Conservation (phyloP, 345 rosid species). For the Syzygium jambos region DNA sequence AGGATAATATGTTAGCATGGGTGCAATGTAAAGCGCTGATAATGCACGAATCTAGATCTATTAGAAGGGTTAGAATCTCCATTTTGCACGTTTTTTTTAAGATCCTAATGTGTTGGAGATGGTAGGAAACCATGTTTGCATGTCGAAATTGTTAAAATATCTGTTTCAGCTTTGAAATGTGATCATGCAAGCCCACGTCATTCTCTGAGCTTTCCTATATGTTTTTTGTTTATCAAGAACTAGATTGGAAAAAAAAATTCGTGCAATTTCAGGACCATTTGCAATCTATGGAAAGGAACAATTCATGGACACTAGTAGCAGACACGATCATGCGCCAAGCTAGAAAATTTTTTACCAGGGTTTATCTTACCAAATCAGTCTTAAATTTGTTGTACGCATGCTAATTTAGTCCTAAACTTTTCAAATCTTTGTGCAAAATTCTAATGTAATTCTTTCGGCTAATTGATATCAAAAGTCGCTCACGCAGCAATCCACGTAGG, state of each 20-base stretch:
- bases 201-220: neutral
- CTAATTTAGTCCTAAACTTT: no score
- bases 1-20: neutral
- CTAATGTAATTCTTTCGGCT: no score
- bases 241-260: neutral
- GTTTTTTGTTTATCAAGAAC: no score
- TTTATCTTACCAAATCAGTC: no score
- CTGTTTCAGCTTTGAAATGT: neutral
- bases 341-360: no score
- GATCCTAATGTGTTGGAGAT: neutral
- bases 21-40: neutral
- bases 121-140: neutral
- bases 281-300: neutral
- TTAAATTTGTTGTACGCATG: no score
- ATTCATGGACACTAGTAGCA: neutral
- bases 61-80: neutral
- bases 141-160: neutral
- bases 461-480: no score
- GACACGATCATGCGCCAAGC: no score
- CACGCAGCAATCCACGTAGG: no score
- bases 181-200: neutral
- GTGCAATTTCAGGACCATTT: neutral
- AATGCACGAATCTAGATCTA: neutral
- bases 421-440: no score
- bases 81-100: neutral